Conservation (phyloP, 805 yeast genomes). For the Ogataea methylovora region DNA sequence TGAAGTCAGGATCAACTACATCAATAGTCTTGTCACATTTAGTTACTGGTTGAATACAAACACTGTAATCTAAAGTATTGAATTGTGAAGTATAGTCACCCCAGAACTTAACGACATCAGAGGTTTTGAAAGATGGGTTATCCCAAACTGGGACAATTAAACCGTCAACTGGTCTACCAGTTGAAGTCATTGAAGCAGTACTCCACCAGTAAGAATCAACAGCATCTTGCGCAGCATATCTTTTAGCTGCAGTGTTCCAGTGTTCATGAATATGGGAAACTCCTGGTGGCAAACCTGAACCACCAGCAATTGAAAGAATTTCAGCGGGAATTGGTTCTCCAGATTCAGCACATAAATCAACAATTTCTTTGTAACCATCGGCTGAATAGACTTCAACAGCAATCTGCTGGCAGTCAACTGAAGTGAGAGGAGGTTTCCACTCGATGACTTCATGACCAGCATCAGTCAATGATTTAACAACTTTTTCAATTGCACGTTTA, state of each 20-base stretch:
- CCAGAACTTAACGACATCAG: slow-evolving; percentile 29
- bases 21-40: slow-evolving; percentile 30
- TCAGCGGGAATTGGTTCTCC: slow-evolving; percentile 24
- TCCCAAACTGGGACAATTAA: slow-evolving; percentile 40
- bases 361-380: slow-evolving; percentile 21
- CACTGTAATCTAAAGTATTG: slow-evolving; percentile 46
- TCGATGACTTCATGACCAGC: slow-evolving; percentile 37
- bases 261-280: slow-evolving; percentile 22
- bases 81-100: slow-evolving; percentile 48
- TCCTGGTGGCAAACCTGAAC: slow-evolving; percentile 7
- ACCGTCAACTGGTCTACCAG: slow-evolving; percentile 38
- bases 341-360: slow-evolving; percentile 13
- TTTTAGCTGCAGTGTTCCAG: slow-evolving; percentile 32
- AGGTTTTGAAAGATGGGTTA: slow-evolving; percentile 32
- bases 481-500: slow-evolving; percentile 31
- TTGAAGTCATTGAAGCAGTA: slow-evolving; percentile 24
- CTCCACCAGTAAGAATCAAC: slow-evolving; percentile 31
- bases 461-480: slow-evolving; percentile 17
- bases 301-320: slow-evolving; percentile 2
- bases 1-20: slow-evolving; percentile 25
- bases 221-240: slow-evolving; percentile 27
- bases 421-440: slow-evolving; percentile 19
- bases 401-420: slow-evolving; percentile 19
- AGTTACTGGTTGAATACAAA: slow-evolving; percentile 36
- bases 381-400: slow-evolving; percentile 16